Evolutionary conservation across 345 rosid species (phyloP).

Genomic region (Sisymbrium irio): DNA sequence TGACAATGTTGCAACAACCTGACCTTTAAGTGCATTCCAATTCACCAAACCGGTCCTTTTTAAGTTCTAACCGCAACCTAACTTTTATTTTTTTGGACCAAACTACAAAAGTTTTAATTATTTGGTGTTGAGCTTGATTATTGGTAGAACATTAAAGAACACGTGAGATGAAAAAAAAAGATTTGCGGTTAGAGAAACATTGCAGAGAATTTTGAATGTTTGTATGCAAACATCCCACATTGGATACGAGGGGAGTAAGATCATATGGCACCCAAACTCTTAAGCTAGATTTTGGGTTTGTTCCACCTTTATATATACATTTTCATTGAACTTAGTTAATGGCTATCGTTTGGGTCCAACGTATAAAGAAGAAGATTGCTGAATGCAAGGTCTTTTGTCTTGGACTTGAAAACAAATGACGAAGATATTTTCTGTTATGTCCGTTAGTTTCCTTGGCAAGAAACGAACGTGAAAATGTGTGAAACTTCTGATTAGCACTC

Average conservation of each 20-base stretch:
- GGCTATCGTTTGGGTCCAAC: too few relatives aligned
- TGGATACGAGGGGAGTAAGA: background rate
- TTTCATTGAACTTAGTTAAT: too few relatives aligned
- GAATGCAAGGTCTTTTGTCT: too few relatives aligned
- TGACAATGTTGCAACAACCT: constrained; percentile 14
- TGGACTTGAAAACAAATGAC: too few relatives aligned
- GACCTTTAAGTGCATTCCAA: constrained; percentile 17
- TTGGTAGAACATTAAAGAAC: background rate
- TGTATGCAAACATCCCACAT: background rate
- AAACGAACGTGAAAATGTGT: background rate
- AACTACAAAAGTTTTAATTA: background rate
- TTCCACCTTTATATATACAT: too few relatives aligned
- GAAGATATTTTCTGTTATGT: too few relatives aligned
- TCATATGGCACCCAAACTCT: background rate
- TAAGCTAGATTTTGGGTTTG: background rate
- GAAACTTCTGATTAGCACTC: background rate
- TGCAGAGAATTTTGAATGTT: background rate
- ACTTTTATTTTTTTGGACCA: background rate
- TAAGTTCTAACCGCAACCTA: constrained; percentile 11
- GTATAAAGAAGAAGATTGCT: too few relatives aligned
- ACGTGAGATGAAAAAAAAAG: background rate
- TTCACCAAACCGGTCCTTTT: constrained; percentile 4
- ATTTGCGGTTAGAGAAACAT: background rate
- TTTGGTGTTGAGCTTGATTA: constrained; percentile 2
- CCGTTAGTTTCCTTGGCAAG: background rate